These are phyloP conservation scores for Plasmodium knowlesi DNA, from an alignment of 169 alveolate genomes.

Conservation along the genomic window DNA sequence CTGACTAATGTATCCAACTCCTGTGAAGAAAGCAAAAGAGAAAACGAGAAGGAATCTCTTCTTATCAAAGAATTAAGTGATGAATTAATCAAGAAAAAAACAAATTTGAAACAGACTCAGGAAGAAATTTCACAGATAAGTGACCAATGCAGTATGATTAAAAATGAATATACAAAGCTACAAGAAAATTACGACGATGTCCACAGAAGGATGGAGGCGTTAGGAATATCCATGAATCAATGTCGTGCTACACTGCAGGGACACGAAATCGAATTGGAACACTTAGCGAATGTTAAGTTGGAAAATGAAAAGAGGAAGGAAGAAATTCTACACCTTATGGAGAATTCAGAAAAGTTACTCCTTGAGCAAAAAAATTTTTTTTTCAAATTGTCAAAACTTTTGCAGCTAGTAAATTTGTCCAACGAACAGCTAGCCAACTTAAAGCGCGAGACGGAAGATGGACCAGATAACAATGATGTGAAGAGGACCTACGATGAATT, in stretches of 20 bases:
- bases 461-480: background rate
- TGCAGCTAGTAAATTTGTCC: slow-evolving; percentile 27
- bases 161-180: background rate
- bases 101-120: slow-evolving; percentile 40
- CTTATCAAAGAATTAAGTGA: slow-evolving; percentile 36
- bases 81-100: slow-evolving; percentile 16
- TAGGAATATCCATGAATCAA: background rate
- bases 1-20: background rate
- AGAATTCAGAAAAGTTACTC: slow-evolving; percentile 36
- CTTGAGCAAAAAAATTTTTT: slow-evolving; percentile 23
- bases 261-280: background rate
- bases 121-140: slow-evolving; percentile 10
- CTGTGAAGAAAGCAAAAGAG: slow-evolving; percentile 31
- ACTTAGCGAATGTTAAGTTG: slow-evolving; percentile 2
- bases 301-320: slow-evolving; percentile 50
- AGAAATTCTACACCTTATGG: slow-evolving; percentile 12
- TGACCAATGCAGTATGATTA: slow-evolving; percentile 19
- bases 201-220: slow-evolving; percentile 27
- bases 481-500: slow-evolving; percentile 4
- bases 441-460: background rate
- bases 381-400: slow-evolving; percentile 52
- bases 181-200: background rate
- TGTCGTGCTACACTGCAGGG: background rate
- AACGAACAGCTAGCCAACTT: slow-evolving; percentile 23
- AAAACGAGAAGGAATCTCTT: slow-evolving; percentile 40